Conservation (phyloP, 2,329 filamentous ascomycete species). For the Fusarium hostae region DNA sequence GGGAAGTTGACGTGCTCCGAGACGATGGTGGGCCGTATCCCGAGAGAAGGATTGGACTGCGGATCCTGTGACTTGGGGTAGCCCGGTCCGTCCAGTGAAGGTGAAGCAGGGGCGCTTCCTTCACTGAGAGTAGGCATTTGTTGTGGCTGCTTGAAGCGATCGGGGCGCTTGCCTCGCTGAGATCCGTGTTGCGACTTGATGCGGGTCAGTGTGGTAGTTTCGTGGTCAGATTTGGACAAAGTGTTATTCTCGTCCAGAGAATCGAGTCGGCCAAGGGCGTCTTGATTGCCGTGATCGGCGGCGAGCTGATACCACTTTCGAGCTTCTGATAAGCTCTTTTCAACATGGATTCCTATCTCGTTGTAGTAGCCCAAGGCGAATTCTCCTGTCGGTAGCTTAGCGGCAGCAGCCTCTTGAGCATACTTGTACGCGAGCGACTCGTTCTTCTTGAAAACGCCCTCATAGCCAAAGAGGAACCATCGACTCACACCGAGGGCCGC, state of each 20-base stretch:
- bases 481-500: slow-evolving; percentile 97
- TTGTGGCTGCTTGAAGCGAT: slow-evolving; percentile 64
- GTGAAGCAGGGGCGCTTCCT: slow-evolving; percentile 47
- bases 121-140: slow-evolving; percentile 64
- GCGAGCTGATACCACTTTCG: slow-evolving; percentile 91
- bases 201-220: slow-evolving; percentile 86
- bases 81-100: slow-evolving; percentile 39
- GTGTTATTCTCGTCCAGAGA: slow-evolving; percentile 85
- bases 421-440: slow-evolving; percentile 93
- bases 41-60: slow-evolving; percentile 53
- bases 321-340: slow-evolving; percentile 84
- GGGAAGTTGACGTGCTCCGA: slow-evolving; percentile 58
- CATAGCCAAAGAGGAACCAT: slow-evolving; percentile 97
- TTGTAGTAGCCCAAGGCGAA: slow-evolving; percentile 98
- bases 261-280: slow-evolving; percentile 84
- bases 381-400: slow-evolving; percentile 87
- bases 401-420: slow-evolving; percentile 84
- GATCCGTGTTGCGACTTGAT: slow-evolving; percentile 87
- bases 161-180: slow-evolving; percentile 69
- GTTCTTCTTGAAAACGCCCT: slow-evolving; percentile 93
- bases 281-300: slow-evolving; percentile 89
- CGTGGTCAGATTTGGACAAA: slow-evolving; percentile 90
- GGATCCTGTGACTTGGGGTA: slow-evolving; percentile 33
- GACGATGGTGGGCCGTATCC: slow-evolving; percentile 51
- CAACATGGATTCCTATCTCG: slow-evolving; percentile 93